Evolutionary conservation across 1,284 basidiomycete species (phyloP), one percentile per base, ranked within the genome.

Genomic region (Malassezia vespertilionis): DNA sequence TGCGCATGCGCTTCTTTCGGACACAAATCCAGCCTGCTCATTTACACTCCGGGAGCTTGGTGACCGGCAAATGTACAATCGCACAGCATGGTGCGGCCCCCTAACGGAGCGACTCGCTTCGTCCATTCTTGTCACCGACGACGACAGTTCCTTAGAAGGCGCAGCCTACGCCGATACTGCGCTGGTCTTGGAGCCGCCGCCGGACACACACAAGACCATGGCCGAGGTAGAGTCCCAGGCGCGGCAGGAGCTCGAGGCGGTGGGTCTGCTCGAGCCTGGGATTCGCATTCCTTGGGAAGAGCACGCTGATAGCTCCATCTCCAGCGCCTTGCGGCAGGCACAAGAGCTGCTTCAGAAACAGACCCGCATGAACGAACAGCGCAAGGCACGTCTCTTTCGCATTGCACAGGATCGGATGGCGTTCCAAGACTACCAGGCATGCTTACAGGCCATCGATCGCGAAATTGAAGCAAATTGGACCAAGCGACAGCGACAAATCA

Each of bases 351-450:
- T 96, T 3, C 79, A 82, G 5, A 75, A 74, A 5, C 84, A 93
- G 44, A 76, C 83, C 2, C 77, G 80, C 7, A 76, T 80, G 50
- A 96, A 96, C 75, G 86, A 86, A 61, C 78, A 79, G 10, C 83
- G 90, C 20, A 85, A 84, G 65, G 73, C 73, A 20, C 81, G 84
- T 0, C 77, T 96, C 2, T 78, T 77, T 17, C 75, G 77, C 15
- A 79, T 89, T 52, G 87, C 87, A n/a, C 80, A 81, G 55, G 84
- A 87, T 59, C 79, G 89, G 15, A 78, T 96, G 36, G 88, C 82
- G 3, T 86, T 86, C 69, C 84, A 87, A 65, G 60, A 65, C 38
- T 61, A 61, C 36, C 49, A 60, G 27, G 55, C 51, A 5, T 65
- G 62, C 44, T 52, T 70, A 23, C 53, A 54, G 42, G 56, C 63